Base-by-base conservation (phyloP, 768 basidiomycete genomes). In the Chiua virens region DNA sequence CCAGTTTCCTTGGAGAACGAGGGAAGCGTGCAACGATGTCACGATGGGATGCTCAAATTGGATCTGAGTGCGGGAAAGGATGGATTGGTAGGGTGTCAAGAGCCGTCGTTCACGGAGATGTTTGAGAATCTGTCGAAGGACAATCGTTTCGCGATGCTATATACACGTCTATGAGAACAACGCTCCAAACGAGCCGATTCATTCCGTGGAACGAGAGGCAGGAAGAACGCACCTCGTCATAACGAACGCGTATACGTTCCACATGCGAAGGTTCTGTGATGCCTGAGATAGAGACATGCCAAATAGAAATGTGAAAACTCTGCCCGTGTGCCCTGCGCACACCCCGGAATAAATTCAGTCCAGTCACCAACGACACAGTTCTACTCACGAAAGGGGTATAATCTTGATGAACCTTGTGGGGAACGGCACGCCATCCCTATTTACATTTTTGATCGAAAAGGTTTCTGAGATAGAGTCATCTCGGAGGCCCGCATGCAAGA, bases 291-390 rank as follows among this genome's bases (percentile, higher is more conserved):
- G 83, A 66, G 23, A 91, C 73, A 56, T 85, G 75, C 90, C 90
- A 92, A 47, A 92, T 83, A 2, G 89, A 90, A 21, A 82, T 82
- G 59, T 91, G 87, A 62, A 86, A 92, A 58, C 79, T 85, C 53
- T 78, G 82, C 2, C 78, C 80, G 65, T 89, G 85, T 5, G 86
- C 83, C 35, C 89, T 90, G 44, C 8, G 28, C 11, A 47, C 17
- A 45, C 27, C 9, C 5, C 27, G 25, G 25, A 27, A 46, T 8
- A 35, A 20, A 35, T 27, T 17, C 21, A 18, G 34, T 48, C 53
- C 36, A 21, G 22, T n/a, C n/a, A n/a, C n/a, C n/a, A n/a, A 38
- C 17, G 32, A 41, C 2, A 55, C 6, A 17, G 14, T 20, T n/a
- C 11, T 20, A 70, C 84, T 65, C 64, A 90, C 88, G 84, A 84